Percentiles rank a stretch among this genome's conserved stretches.
These are phyloP conservation scores for Uronychia binucleata DNA, from an alignment of 73 alveolate species.

Conservation along the genomic window DNA sequence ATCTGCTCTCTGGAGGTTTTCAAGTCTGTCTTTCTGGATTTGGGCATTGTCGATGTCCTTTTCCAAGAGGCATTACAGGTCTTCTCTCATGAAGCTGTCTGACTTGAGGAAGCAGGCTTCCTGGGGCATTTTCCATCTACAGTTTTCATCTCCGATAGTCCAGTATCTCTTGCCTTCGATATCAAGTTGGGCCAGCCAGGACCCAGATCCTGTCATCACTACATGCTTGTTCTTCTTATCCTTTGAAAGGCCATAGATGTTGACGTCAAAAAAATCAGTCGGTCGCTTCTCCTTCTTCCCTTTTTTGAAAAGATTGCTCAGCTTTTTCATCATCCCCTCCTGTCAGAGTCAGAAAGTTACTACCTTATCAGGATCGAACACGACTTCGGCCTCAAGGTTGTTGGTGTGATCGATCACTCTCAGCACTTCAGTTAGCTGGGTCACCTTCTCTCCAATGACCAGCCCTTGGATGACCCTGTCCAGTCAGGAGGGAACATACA, in stretches of 20 bases:
- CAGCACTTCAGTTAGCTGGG: conserved; percentile 19
- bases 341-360: conserved; percentile 10
- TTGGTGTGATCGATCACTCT: conserved; percentile 25
- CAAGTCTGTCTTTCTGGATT: neutral
- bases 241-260: neutral
- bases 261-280: neutral
- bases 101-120: neutral
- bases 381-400: conserved; percentile 21
- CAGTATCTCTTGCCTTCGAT: conserved; percentile 58
- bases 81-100: neutral
- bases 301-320: neutral
- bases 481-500: neutral
- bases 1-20: neutral
- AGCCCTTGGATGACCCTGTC: conserved; percentile 65
- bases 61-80: neutral
- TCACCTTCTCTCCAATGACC: conserved; percentile 51
- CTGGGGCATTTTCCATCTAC: conserved; percentile 12
- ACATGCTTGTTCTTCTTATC: neutral
- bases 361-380: conserved; percentile 18
- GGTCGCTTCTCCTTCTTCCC: neutral
- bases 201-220: conserved; percentile 25
- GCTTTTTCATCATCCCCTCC: conserved; percentile 25
- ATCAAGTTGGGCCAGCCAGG: conserved; percentile 44
- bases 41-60: neutral
- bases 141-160: conserved; percentile 31